Evolutionary conservation across 2,329 filamentous ascomycete genomes (phyloP), one percentile per base, ranked within the genome.

Genomic region (Colletotrichum sublineola): DNA sequence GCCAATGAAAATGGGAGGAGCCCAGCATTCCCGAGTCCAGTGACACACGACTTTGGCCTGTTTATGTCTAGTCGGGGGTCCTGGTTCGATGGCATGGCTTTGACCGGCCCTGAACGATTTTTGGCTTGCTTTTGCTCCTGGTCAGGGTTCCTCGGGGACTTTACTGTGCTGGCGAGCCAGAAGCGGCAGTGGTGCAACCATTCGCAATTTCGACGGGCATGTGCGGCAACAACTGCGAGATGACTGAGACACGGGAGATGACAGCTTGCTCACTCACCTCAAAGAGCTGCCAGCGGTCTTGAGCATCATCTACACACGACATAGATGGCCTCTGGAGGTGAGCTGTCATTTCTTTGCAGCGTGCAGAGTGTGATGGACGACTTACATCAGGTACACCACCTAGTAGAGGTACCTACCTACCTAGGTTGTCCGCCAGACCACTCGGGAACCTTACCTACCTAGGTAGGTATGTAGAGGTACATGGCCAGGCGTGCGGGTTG

Each of bases 151-250:
- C 36, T 64, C 53, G 60, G 15, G 68, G 58, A 58, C 63, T 68
- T 68, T 53, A 36, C 15, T 36, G 62, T 58, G 36, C 48, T 56
- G 31, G 42, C 40, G 48, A 62, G 68, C 55, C 68, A 56, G 38
- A 68, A 58, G 61, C 44, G 68, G 63, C 56, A 67, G 48, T 48
- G 15, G 63, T 33, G 38, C n/a, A 44, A 66, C 69, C 33, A 69
- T 72, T 72, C 69, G 66, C 55, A 72, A 72, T 72, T 55, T 72
- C 53, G 33, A 64, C 44, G 60, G 69, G 66, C 60, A 72, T 72
- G 69, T 56, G 38, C 65, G 38, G 65, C 66, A 69, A 24, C 44
- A 46, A 58, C 20, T 63, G 58, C 46, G 66, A 72, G 63, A 72
- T 69, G 48, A 72, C 53, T 42, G 69, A 72, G 69, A 72, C 69